phyloP scores from a whole-genome alignment of 345 rosid species.

The Citrus hindsii region DNA sequence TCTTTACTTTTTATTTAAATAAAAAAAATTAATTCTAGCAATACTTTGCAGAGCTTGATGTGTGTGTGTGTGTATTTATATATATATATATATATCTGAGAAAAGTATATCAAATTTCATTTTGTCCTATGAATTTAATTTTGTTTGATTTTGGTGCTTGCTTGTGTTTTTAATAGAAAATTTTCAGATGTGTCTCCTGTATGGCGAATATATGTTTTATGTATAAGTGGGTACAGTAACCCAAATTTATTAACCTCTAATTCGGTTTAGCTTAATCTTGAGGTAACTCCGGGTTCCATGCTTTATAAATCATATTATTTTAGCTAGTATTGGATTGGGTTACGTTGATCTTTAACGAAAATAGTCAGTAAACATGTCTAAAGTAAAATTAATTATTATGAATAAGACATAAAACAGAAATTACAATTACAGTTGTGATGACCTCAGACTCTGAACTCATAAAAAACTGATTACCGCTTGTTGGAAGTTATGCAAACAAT shows the following conservation, averaged over 20 bases:
- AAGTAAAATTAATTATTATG: neutral
- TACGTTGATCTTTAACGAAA: neutral
- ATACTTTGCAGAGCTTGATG: neutral
- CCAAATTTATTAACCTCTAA: neutral
- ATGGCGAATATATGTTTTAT: neutral
- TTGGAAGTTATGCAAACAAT: neutral
- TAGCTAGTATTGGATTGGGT: neutral
- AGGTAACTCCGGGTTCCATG: neutral
- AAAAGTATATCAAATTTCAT: too few species aligned
- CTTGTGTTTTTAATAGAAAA: neutral
- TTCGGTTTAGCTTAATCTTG: neutral
- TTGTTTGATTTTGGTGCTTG: neutral
- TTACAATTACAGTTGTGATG: too few species aligned
- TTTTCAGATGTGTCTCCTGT: neutral
- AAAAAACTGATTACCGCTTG: neutral
- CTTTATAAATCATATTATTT: neutral
- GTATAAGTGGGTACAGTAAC: neutral
- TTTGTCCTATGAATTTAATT: neutral
- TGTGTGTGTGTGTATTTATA: too few species aligned
- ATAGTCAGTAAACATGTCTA: neutral
- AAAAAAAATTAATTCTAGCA: neutral
- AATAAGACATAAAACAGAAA: too few species aligned
- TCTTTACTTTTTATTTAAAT: neutral
- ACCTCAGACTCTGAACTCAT: neutral
- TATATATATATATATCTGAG: too few species aligned